phyloP scores from a whole-genome alignment of 2,329 filamentous ascomycete species.

The Coniochaeta sp. region DNA sequence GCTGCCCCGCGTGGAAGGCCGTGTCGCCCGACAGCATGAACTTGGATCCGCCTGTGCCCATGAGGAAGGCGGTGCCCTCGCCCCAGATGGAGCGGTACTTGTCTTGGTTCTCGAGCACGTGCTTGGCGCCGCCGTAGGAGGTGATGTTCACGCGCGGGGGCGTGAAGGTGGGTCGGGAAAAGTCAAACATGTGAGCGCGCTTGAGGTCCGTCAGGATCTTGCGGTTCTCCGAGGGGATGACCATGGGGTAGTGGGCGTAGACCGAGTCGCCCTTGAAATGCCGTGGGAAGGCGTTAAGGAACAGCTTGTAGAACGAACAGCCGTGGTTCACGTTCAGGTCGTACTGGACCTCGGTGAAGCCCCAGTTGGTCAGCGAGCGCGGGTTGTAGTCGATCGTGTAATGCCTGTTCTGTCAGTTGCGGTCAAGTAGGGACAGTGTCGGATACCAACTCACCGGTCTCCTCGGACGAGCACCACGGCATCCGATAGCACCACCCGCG shows the following conservation, averaged over 20 bases:
- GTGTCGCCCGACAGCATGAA: constrained; percentile 51
- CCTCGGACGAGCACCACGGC: constrained; percentile 72
- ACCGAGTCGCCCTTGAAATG: constrained; percentile 73
- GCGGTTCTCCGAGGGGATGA: constrained; percentile 62
- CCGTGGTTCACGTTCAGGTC: constrained; percentile 72
- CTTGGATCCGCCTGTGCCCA: constrained; percentile 44
- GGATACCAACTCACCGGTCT: constrained; percentile 39
- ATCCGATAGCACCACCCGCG: constrained; percentile 68
- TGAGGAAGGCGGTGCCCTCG: constrained; percentile 53
- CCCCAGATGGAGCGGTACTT: constrained; percentile 62
- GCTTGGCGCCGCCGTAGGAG: constrained; percentile 53
- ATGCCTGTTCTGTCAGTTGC: constrained; percentile 28
- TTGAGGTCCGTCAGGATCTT: constrained; percentile 62
- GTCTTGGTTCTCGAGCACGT: constrained; percentile 52
- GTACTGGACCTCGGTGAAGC: constrained; percentile 66
- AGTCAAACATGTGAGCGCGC: constrained; percentile 63
- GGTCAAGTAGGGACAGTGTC: not conserved
- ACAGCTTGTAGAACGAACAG: constrained; percentile 78
- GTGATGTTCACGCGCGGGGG: constrained; percentile 46
- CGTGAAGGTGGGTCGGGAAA: constrained; percentile 48
- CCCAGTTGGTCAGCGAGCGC: constrained; percentile 74
- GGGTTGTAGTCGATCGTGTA: constrained; percentile 75
- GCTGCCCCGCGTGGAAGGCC: constrained; percentile 39
- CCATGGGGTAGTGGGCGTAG: constrained; percentile 74
- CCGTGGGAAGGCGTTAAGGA: constrained; percentile 70